These are phyloP conservation scores for Podila verticillata DNA, from an alignment of 192 early-diverging fungal species.

Conservation along the genomic window DNA sequence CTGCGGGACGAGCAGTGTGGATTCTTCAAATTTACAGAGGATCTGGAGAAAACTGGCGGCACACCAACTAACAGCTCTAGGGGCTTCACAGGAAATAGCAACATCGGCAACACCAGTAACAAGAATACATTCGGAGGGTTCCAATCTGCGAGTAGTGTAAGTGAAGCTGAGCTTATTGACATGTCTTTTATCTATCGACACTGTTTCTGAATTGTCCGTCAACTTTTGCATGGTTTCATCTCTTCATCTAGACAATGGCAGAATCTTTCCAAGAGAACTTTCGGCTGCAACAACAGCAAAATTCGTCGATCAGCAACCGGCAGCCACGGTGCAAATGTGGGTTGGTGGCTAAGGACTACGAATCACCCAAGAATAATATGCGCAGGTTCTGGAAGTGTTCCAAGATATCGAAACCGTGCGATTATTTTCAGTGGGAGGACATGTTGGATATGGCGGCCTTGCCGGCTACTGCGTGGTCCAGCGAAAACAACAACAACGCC, in stretches of 20 bases:
- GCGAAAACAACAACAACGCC: not conserved
- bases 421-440: slow-evolving; percentile 73
- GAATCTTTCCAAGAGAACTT: slow-evolving; percentile 15
- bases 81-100: not conserved
- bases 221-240: not conserved
- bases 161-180: not conserved
- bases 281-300: not conserved
- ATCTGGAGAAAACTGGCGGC: too few relatives aligned
- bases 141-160: too few relatives aligned
- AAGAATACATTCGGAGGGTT: too few relatives aligned
- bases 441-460: not conserved
- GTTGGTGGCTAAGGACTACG: slow-evolving; percentile 16
- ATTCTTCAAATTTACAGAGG: slow-evolving; percentile 22
- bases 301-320: not conserved
- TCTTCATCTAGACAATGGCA: slow-evolving; percentile 10
- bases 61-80: not conserved
- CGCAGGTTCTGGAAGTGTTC: slow-evolving; percentile 24
- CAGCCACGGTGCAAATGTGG: slow-evolving; percentile 22
- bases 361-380: slow-evolving; percentile 11
- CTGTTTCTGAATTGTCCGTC: not conserved
- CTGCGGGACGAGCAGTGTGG: slow-evolving; percentile 35
- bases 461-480: slow-evolving; percentile 7
- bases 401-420: slow-evolving; percentile 45
- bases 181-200: not conserved
- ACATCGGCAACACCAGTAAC: not conserved